These are phyloP conservation scores for Trametes maxima DNA, from an alignment of 768 basidiomycete genomes.

Conservation along the genomic window DNA sequence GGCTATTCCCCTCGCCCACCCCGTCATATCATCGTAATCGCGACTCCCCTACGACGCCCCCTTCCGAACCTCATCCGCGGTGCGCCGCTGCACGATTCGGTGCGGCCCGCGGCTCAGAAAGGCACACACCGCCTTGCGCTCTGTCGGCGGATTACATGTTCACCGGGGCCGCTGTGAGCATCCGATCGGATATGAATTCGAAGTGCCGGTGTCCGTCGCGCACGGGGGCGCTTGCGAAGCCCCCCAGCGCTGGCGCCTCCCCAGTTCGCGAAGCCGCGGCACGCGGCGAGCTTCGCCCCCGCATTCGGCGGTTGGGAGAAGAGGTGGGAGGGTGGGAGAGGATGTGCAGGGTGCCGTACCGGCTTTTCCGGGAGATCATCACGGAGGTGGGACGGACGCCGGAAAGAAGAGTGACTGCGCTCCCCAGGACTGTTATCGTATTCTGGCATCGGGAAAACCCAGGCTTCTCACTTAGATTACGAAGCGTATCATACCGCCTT, in stretches of 20 bases:
- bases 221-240: conserved; percentile 2
- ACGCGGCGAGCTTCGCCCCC: not conserved
- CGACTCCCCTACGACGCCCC: not conserved
- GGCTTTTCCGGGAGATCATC: not conserved
- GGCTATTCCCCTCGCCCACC: not conserved
- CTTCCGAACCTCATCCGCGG: not conserved
- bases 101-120: not conserved
- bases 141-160: conserved; percentile 21
- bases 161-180: conserved; percentile 12
- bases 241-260: not conserved
- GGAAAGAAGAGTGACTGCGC: not conserved
- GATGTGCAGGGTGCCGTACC: not conserved
- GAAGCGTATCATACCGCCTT: too few relatives aligned
- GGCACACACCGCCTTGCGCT: not conserved
- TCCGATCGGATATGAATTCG: conserved; percentile 21
- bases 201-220: conserved; percentile 2
- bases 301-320: conserved; percentile 10
- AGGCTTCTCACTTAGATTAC: too few relatives aligned
- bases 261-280: not conserved
- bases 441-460: too few relatives aligned
- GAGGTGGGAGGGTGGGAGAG: conserved; percentile 9
- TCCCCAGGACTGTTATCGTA: not conserved
- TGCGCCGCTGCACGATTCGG: not conserved
- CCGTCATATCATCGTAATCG: not conserved
- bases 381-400: conserved; percentile 2